phyloP scores from a whole-genome alignment of 495 filamentous ascomycete genomes.

The Lichina pygmaea region DNA sequence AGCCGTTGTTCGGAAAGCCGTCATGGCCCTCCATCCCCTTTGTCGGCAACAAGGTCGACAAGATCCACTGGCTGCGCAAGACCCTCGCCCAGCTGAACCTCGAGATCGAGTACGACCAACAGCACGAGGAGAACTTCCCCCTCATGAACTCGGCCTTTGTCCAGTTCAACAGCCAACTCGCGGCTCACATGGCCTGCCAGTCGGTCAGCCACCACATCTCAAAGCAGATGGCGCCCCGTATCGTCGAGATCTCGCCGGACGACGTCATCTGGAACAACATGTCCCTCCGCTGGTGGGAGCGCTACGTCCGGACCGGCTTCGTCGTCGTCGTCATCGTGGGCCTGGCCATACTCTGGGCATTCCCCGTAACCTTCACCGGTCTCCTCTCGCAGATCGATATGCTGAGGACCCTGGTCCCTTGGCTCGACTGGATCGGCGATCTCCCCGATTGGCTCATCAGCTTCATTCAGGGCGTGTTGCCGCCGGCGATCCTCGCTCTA shows the following conservation, averaged over 20 bases:
- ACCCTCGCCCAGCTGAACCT: slow-evolving; percentile 73
- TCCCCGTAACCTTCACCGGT: slow-evolving; percentile 75
- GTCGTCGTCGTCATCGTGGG: slow-evolving; percentile 38
- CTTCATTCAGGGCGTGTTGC: slow-evolving; percentile 65
- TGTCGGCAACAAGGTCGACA: slow-evolving; percentile 78
- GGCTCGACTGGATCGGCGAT: slow-evolving; percentile 41
- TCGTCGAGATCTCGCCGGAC: slow-evolving; percentile 75
- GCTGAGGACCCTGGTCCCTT: slow-evolving; percentile 32
- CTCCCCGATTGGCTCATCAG: slow-evolving; percentile 38
- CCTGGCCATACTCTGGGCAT: slow-evolving; percentile 73
- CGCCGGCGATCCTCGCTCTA: slow-evolving; percentile 48
- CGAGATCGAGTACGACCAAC: slow-evolving; percentile 82
- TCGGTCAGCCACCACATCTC: slow-evolving; percentile 75
- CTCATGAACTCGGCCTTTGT: slow-evolving; percentile 96
- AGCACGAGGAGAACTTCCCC: slow-evolving; percentile 63
- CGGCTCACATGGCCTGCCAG: slow-evolving; percentile 95
- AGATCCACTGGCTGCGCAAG: slow-evolving; percentile 70
- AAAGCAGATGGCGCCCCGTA: slow-evolving; percentile 78
- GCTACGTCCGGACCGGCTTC: slow-evolving; percentile 44
- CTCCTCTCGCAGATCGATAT: slow-evolving; percentile 47
- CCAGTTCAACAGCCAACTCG: slow-evolving; percentile 94
- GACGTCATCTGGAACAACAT: slow-evolving; percentile 98
- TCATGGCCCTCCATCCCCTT: slow-evolving; percentile 63
- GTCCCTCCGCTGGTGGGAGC: slow-evolving; percentile 87
- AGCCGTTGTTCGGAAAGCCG: slow-evolving; percentile 53